Evolutionary conservation across 2,329 filamentous ascomycete species (phyloP), one percentile per base, ranked within the genome.

Genomic region (Ceratocystiopsis minuta): DNA sequence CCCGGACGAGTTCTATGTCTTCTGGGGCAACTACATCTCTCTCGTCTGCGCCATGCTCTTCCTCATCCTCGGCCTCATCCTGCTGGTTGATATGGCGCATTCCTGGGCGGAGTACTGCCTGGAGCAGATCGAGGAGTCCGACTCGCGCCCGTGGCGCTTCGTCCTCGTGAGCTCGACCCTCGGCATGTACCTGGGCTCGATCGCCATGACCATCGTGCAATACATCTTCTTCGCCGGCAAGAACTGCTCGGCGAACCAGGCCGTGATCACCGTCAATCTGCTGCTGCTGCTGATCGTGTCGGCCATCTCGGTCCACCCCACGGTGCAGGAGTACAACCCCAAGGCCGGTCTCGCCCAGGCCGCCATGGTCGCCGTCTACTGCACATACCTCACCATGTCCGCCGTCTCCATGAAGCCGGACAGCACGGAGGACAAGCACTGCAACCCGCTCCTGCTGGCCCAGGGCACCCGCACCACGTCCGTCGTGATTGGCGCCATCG

Each of bases 371-470:
- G 85, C 87, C 16, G 75, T 94, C 45, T 98, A 98, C 68, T 98
- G 90, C 72, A 96, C 90, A 36, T 98, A 98, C 57, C 74, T 98
- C 43, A 98, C 90, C 50, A 85, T 98, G 77, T 95, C 87, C 3
- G 90, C 90, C 20, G 90, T 98, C 1, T 93, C 86, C 43, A 96
- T 98, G 90, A 88, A 98, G 54, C 90, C 90, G 1, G 88, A 96
- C 58, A 65, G 93, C 62, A 79, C 90, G 1, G 86, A 94, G 55
- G 69, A 95, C 64, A 80, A 83, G 52, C 72, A 83, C 49, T 98
- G 90, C 73, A 98, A 98, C 60, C 90, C 90, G 10, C 70, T 98
- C 31, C 69, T 95, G 46, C 77, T 74, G 41, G 87, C 86, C 9
- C 81, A 82, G 47, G 86, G 84, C 46, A 90, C 88, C 11, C 76